Evolutionary conservation across 148 eudicot genomes (phyloP).

Genomic region (Diospyros kaki): DNA sequence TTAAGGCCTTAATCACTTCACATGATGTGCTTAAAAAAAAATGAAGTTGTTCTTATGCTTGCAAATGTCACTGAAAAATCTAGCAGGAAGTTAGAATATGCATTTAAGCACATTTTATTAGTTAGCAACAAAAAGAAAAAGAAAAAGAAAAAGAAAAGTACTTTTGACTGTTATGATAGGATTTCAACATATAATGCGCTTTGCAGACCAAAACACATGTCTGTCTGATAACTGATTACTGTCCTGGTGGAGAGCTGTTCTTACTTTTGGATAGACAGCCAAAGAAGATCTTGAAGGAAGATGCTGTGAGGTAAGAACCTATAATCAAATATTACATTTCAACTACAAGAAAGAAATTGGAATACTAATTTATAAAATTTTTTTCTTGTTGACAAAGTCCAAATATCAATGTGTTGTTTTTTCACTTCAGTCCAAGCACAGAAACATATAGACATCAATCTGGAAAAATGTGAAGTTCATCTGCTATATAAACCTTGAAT

Average conservation of each 20-base stretch:
- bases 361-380: too few species aligned
- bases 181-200: neutral
- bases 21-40: neutral
- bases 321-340: neutral
- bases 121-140: too few species aligned
- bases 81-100: neutral
- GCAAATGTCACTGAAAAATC: neutral
- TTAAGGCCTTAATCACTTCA: neutral
- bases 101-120: neutral
- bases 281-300: slow-evolving; percentile 81
- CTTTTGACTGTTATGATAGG: neutral
- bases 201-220: slow-evolving; percentile 91
- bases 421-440: neutral
- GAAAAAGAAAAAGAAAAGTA: too few species aligned
- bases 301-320: slow-evolving; percentile 65
- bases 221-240: slow-evolving; percentile 91
- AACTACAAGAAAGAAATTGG: neutral
- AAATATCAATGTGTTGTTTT: neutral
- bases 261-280: slow-evolving; percentile 84
- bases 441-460: neutral
- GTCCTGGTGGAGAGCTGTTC: slow-evolving; percentile 95
- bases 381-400: too few species aligned
- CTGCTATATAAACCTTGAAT: neutral
- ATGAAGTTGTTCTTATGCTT: neutral
- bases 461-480: neutral